Percentiles rank a stretch among this genome's conserved stretches.
phyloP scores from a whole-genome alignment of 2,329 filamentous ascomycete species.

The Iodosphaeria phyllophila region DNA sequence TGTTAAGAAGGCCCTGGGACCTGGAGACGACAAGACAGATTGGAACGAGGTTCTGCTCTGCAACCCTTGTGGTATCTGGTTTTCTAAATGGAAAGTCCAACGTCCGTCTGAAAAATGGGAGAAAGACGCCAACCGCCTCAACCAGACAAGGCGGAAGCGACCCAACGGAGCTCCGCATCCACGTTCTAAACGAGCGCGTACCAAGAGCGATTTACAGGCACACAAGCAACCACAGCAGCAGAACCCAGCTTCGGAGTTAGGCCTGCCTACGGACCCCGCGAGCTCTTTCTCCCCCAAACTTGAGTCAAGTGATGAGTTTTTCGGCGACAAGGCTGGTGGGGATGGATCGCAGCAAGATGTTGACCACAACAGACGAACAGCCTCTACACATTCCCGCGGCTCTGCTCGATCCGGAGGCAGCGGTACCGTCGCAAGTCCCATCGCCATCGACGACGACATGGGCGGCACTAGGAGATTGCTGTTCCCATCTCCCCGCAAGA shows the following conservation, averaged over 20 bases:
- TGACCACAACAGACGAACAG: conserved; percentile 5
- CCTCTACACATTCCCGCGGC: conserved; percentile 24
- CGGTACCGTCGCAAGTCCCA: conserved; percentile 37
- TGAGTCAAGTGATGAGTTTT: no score
- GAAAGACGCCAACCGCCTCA: conserved; percentile 34
- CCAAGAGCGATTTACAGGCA: conserved; percentile 31
- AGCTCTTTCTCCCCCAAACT: conserved; percentile 1
- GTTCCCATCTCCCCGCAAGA: conserved; percentile 59
- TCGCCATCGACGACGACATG: conserved; percentile 31
- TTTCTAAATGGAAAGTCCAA: conserved; percentile 72
- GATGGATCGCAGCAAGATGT: no score
- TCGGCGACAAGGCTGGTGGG: no score
- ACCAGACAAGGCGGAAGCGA: conserved; percentile 30
- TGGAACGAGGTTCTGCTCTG: conserved; percentile 67
- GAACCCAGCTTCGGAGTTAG: conserved; percentile 33
- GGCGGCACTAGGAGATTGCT: conserved; percentile 49
- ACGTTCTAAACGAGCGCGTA: conserved; percentile 28
- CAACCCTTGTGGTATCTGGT: conserved; percentile 93
- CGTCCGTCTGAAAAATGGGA: conserved; percentile 74
- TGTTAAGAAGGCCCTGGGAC: conserved; percentile 53
- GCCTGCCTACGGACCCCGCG: conserved; percentile 30
- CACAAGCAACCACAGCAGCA: no score
- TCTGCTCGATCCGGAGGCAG: conserved; percentile 35
- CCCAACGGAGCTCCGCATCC: conserved; percentile 19
- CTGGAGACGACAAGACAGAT: conserved; percentile 40